phyloP scores from a whole-genome alignment of 192 early-diverging fungal species.

The Coemansia sp. region DNA sequence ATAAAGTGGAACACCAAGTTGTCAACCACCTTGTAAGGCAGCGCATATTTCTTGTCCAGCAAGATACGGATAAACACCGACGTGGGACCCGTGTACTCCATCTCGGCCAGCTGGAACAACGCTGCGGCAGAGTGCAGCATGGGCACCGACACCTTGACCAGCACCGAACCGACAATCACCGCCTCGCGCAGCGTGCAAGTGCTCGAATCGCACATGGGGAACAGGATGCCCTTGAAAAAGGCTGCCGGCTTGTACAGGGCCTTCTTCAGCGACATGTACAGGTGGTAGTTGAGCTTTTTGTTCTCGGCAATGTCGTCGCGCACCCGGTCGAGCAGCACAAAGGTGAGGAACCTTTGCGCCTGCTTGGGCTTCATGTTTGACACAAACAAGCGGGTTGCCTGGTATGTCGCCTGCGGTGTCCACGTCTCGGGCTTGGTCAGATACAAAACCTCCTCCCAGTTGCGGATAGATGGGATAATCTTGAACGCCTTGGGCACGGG shows the following conservation, averaged over 20 bases:
- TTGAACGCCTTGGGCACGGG: slow-evolving; percentile 98
- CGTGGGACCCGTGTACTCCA: slow-evolving; percentile 97
- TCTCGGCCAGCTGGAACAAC: slow-evolving; percentile 89
- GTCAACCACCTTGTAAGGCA: slow-evolving; percentile 96
- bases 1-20: slow-evolving; percentile 94
- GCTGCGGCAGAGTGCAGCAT: slow-evolving; percentile 94
- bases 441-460: slow-evolving; percentile 98
- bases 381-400: slow-evolving; percentile 94
- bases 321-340: slow-evolving; percentile 89
- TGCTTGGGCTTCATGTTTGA: slow-evolving; percentile 95
- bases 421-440: slow-evolving; percentile 88
- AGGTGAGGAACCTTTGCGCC: slow-evolving; percentile 87
- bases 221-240: slow-evolving; percentile 96
- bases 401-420: slow-evolving; percentile 96
- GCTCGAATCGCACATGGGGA: slow-evolving; percentile 91
- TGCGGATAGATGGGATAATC: slow-evolving; percentile 89
- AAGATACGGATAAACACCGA: slow-evolving; percentile 92
- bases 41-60: slow-evolving; percentile 96
- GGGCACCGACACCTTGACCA: slow-evolving; percentile 92
- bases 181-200: slow-evolving; percentile 95
- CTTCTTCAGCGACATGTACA: slow-evolving; percentile 97
- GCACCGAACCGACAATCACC: slow-evolving; percentile 88
- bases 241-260: slow-evolving; percentile 93
- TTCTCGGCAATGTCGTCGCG: slow-evolving; percentile 95
- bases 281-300: slow-evolving; percentile 96